Evolutionary conservation across 257 asterid species (phyloP), one percentile per base, ranked within the genome.

Genomic region (Phtheirospermum japonicum): DNA sequence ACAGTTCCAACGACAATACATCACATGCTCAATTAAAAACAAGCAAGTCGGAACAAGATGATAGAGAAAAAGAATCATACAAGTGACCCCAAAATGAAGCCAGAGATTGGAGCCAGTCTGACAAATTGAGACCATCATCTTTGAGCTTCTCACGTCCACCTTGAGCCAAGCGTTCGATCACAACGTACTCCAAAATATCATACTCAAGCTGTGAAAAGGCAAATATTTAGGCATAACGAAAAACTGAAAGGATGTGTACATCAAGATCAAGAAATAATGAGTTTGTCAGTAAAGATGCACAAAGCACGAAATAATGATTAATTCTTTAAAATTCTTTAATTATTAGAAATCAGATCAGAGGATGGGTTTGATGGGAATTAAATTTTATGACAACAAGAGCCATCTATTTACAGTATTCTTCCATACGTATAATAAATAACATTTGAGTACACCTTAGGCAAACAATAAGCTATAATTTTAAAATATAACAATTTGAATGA

Each of bases 41-140:
- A 73, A 79, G 65, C 39, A 68, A 66, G 63, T 55, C 26, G 73
- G n/a, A 73, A 57, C 7, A 57, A 55, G 57, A 70, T 42, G 57
- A 46, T 43, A 54, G 73, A 45, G 79, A 70, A 66, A 75, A 71
- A 46, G 78, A 72, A 45, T 57, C 99, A 72, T 89, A 93, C 99
- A 93, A 76, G 85, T 93, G 99, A 76, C 99, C 99, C 99, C 99
- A 93, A 75, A 93, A 93, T 64, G 97, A 89, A 71, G 99, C 99
- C 76, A 93, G 86, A 59, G 99, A 93, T 49, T 93, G 99, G 72
- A 93, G 99, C 99, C 99, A 93, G 61, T 93, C 99, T 0, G 96
- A 93, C 79, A 93, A 75, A 79, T 93, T 93, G 76, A 93, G 97
- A 32, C 99, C 99, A 70, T 93, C 97, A 60, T 89, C 99, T 76